Percentiles rank a stretch among this genome's conserved stretches.
Evolutionary conservation across 306 rosid genomes (phyloP).

Genomic region (Sphenostylis stenocarpa): DNA sequence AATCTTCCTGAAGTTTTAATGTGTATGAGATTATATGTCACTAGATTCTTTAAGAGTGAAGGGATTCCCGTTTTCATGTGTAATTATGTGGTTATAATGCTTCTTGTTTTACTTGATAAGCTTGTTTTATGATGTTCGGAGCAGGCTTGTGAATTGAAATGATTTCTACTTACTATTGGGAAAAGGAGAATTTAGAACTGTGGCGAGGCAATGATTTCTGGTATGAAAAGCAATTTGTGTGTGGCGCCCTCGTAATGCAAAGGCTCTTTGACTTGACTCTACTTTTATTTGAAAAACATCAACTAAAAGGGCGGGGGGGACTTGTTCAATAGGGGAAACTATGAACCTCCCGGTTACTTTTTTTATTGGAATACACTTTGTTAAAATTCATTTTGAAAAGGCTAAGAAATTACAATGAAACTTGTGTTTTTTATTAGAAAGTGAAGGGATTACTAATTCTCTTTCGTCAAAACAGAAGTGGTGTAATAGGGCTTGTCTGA

Average conservation of each 20-base stretch:
- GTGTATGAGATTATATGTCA: neutral
- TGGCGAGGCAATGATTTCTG: slow-evolving; percentile 8
- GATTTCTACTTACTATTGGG: neutral
- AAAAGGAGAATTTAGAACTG: slow-evolving; percentile 1
- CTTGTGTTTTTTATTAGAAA: neutral
- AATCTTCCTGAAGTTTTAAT: neutral
- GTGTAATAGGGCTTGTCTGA: neutral
- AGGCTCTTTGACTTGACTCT: slow-evolving; percentile 34
- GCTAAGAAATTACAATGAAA: neutral
- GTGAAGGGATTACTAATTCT: neutral
- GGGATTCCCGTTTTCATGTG: neutral
- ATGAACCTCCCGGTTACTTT: neutral
- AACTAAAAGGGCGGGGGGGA: neutral
- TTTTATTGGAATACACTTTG: neutral
- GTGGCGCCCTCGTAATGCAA: slow-evolving; percentile 30
- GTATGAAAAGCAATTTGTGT: slow-evolving; percentile 22
- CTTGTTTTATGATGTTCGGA: neutral
- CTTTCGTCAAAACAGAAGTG: neutral
- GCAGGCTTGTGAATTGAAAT: neutral
- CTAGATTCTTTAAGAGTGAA: neutral
- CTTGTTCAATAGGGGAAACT: slow-evolving; percentile 30
- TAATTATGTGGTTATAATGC: neutral
- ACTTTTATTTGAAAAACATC: neutral
- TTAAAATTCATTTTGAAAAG: neutral
- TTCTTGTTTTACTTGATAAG: neutral